Evolutionary conservation across 352 stramenopile genomes (phyloP), one percentile per base, ranked within the genome.

Genomic region (Pythium phragmitis): DNA sequence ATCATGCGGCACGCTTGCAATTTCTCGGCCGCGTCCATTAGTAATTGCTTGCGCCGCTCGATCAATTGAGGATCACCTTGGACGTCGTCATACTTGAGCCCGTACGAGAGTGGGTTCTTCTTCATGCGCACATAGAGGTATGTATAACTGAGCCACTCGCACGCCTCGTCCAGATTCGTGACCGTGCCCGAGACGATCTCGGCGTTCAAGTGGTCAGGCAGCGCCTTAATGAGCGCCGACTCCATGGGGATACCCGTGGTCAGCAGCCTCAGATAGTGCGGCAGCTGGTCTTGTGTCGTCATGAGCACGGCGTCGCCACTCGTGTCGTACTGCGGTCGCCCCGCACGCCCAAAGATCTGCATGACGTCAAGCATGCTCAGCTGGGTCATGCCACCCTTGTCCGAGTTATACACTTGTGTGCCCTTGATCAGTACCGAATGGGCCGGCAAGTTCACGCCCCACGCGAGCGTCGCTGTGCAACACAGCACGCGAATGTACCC

Each of bases 401-500:
- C 97, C 3, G 98, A 85, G 65, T 99, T 99, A 84, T 99, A 99
- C 36, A 99, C 94, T 68, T 99, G 92, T 7, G 98, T 99, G 9
- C 98, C 98, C 75, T 99, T 99, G 69, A 99, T 99, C 41, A 99
- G 82, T 19, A 99, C 98, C 11, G 95, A 98, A 74, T 99, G 97
- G 0, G 97, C 98, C 4, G 98, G 98, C 17, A 99, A 79, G 69
- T 99, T 99, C 21, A 99, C 94, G 50, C 98, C 98, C 98, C 97
- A 99, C 4, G 98, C 98, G 21, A 99, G 81, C 7, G 98, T 99
- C 9, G 98, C 97, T 1, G 98, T 99, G 86, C 97, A 99, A 59
- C 96, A 99, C 2, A 99, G 70, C 14, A 99, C 96, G 54, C 96
- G 96, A 49, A 99, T 97, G 26, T 96, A 96, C 7, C 97, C 97